phyloP scores from a whole-genome alignment of 495 filamentous ascomycete species.

The Endocarpon pusillum region DNA sequence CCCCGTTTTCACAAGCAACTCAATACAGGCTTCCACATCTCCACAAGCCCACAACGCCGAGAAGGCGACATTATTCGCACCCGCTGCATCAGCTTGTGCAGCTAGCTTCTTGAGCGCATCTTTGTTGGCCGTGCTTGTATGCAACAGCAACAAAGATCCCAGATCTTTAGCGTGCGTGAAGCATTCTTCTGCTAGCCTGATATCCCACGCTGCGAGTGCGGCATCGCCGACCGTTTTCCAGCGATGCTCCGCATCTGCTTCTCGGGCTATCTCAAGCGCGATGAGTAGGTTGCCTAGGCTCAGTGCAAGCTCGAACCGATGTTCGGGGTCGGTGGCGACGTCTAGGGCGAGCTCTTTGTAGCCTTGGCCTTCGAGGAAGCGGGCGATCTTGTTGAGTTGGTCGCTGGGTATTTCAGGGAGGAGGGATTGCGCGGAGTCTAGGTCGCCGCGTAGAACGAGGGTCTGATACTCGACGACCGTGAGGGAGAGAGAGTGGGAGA shows the following conservation, averaged over 20 bases:
- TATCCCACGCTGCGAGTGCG: constrained; percentile 72
- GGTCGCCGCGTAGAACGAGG: constrained; percentile 81
- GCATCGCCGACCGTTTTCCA: constrained; percentile 95
- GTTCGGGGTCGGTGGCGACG: constrained; percentile 89
- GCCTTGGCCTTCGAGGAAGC: constrained; percentile 94
- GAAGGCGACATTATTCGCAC: constrained; percentile 83
- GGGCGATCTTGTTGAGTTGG: constrained; percentile 91
- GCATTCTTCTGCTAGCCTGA: constrained; percentile 78
- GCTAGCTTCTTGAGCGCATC: constrained; percentile 57
- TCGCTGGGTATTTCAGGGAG: constrained; percentile 68
- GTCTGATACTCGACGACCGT: constrained; percentile 97
- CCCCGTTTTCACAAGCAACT: constrained; percentile 60
- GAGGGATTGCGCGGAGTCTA: constrained; percentile 78
- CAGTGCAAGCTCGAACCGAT: constrained; percentile 89
- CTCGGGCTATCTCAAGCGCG: constrained; percentile 66
- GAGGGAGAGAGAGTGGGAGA: constrained; percentile 80
- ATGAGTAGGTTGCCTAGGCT: constrained; percentile 66
- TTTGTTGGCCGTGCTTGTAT: constrained; percentile 62
- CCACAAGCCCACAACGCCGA: constrained; percentile 75
- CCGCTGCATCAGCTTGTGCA: constrained; percentile 52
- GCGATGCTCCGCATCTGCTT: constrained; percentile 81
- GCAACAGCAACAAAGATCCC: constrained; percentile 71
- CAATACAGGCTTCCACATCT: constrained; percentile 66
- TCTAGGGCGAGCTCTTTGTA: constrained; percentile 91
- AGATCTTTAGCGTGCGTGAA: constrained; percentile 79